Conservation (phyloP, 768 basidiomycete species). For the Paxillus involutus region DNA sequence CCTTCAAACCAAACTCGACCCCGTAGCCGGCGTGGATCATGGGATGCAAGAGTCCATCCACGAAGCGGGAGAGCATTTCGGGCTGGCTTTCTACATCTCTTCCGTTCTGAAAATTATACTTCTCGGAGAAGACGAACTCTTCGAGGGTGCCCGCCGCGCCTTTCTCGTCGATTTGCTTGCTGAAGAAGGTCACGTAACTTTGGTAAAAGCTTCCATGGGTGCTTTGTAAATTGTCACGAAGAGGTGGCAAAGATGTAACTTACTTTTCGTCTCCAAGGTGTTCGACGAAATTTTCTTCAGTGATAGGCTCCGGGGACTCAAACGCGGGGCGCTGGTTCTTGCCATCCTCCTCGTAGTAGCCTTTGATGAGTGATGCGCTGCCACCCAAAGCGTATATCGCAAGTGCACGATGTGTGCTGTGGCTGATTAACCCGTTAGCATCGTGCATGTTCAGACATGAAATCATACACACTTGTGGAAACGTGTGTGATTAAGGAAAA, state of each 20-base stretch:
- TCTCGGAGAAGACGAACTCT: constrained; percentile 31
- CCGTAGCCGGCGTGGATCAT: constrained; percentile 65
- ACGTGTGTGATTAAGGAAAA: constrained; percentile 44
- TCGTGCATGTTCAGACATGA: background rate
- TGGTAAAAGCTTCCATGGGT: constrained; percentile 21
- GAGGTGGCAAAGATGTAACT: background rate
- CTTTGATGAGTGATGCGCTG: constrained; percentile 19
- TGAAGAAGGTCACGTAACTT: constrained; percentile 28
- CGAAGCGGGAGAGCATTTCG: constrained; percentile 53
- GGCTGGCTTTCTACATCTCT: constrained; percentile 32
- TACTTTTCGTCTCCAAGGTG: constrained; percentile 16
- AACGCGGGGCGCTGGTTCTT: constrained; percentile 21
- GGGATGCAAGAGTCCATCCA: constrained; percentile 54
- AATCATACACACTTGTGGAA: constrained; percentile 50
- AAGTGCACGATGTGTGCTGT: constrained; percentile 29
- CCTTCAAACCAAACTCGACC: constrained; percentile 60
- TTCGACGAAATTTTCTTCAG: constrained; percentile 6
- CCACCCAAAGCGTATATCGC: constrained; percentile 29
- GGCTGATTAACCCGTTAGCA: constrained; percentile 11
- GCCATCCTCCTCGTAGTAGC: constrained; percentile 25
- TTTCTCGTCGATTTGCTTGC: constrained; percentile 11
- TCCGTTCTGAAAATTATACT: constrained; percentile 22
- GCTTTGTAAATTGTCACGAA: background rate
- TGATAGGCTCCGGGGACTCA: constrained; percentile 9
- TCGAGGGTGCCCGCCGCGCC: constrained; percentile 19